Percentiles rank a stretch among this genome's conserved stretches.
Conservation (phyloP, 306 rosid genomes). For the Castanea sativa region DNA sequence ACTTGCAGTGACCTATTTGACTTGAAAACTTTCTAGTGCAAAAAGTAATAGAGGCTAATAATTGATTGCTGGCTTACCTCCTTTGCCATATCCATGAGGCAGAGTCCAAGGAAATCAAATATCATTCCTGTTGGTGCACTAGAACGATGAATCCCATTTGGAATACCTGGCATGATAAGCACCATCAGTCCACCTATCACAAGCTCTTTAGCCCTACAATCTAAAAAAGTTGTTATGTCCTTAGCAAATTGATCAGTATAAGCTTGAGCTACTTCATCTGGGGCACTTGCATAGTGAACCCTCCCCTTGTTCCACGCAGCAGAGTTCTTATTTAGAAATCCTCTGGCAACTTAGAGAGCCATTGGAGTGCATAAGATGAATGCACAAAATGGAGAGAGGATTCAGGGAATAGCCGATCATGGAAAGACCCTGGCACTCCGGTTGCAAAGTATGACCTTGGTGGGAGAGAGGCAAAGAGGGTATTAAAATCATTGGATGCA, state of each 20-base stretch:
- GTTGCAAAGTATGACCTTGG: no score
- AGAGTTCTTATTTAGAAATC: no score
- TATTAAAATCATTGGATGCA: no score
- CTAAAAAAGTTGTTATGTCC: no score
- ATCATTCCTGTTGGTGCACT: background rate
- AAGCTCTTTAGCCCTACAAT: no score
- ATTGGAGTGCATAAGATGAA: no score
- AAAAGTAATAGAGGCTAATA: background rate
- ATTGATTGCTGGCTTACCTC: background rate
- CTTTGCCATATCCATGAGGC: constrained; percentile 8
- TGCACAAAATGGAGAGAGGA: no score
- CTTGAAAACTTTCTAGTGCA: background rate
- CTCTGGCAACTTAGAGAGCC: no score
- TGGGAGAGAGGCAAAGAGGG: no score
- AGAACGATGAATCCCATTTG: background rate
- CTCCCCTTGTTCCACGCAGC: background rate
- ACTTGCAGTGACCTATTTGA: background rate
- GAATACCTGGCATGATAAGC: background rate
- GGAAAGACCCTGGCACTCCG: no score
- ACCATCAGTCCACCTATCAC: no score
- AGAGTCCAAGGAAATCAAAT: background rate
- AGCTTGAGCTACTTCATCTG: background rate
- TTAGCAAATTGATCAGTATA: background rate
- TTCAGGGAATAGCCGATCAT: no score
- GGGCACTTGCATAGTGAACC: constrained; percentile 3